Percentiles rank a stretch among this genome's conserved stretches.
Evolutionary conservation across 129 eudicot genomes (phyloP).

Genomic region (Solidago caesia): DNA sequence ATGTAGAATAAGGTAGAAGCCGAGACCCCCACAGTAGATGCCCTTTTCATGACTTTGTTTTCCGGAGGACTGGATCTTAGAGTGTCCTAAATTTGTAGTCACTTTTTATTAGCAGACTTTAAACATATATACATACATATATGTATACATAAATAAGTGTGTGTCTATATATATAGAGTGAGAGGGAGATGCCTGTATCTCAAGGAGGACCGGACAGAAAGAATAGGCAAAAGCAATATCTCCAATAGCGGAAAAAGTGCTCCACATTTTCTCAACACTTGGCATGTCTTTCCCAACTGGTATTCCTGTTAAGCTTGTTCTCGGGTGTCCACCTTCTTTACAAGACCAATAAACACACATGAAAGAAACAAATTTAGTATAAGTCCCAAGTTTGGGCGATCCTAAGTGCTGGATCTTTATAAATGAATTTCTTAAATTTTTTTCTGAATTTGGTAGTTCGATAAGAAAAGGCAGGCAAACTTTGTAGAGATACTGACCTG

Average conservation of each 20-base stretch:
- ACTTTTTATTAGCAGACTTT: background rate
- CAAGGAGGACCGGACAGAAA: constrained; percentile 55
- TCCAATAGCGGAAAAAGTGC: constrained; percentile 52
- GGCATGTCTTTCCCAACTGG: constrained; percentile 45
- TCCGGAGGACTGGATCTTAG: constrained; percentile 35
- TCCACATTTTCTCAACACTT: constrained; percentile 48
- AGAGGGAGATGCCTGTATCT: constrained; percentile 34
- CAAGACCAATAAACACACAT: background rate
- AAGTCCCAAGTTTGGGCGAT: no score
- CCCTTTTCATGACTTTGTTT: constrained; percentile 54
- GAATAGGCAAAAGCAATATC: constrained; percentile 68
- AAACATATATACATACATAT: background rate
- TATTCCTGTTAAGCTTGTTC: constrained; percentile 46
- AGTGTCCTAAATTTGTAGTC: constrained; percentile 43
- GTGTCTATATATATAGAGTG: background rate
- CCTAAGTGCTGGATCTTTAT: background rate
- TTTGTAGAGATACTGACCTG: constrained; percentile 18
- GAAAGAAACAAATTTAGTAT: background rate
- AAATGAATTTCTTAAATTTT: no score
- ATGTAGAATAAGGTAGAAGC: constrained; percentile 49
- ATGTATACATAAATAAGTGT: background rate
- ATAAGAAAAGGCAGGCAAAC: background rate
- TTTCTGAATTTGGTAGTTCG: no score
- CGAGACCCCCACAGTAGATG: constrained; percentile 36
- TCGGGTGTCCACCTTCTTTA: constrained; percentile 36